Conservation (phyloP, 75 land plant genomes). For the Pinus albicaulis region DNA sequence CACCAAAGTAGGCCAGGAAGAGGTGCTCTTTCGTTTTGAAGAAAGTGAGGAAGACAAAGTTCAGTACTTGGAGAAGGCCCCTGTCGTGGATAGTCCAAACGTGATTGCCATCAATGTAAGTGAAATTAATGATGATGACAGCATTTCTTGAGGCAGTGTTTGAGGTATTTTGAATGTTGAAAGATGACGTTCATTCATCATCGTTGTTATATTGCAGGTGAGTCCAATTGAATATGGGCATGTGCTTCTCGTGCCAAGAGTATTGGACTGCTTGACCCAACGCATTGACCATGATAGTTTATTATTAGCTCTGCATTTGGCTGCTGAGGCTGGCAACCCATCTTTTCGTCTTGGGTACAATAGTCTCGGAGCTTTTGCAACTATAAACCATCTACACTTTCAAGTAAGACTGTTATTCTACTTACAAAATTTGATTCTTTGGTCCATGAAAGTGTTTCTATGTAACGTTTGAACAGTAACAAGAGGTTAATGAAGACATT, state of each 20-base stretch:
- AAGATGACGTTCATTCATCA: neutral
- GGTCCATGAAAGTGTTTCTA: neutral
- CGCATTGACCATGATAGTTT: constrained; percentile 77
- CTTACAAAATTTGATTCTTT: neutral
- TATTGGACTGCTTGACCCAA: constrained; percentile 79
- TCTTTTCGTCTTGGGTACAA: constrained; percentile 90
- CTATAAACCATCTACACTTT: constrained; percentile 97
- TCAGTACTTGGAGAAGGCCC: constrained; percentile 32
- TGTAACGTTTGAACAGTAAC: neutral
- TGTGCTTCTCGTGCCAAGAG: constrained; percentile 83
- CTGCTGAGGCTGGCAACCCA: constrained; percentile 74
- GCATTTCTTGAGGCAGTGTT: neutral
- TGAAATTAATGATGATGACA: neutral
- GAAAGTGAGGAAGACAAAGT: constrained; percentile 36
- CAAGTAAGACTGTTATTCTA: constrained; percentile 42
- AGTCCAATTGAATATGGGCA: constrained; percentile 99
- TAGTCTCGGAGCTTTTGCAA: constrained; percentile 98
- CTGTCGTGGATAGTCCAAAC: constrained; percentile 59
- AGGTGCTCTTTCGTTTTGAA: constrained; percentile 84
- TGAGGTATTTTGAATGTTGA: neutral
- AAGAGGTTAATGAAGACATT: too few species aligned
- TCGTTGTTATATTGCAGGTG: constrained; percentile 41
- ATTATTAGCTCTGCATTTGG: constrained; percentile 78
- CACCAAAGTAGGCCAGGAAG: constrained; percentile 94
- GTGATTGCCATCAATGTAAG: constrained; percentile 90